Conservation (phyloP, 768 basidiomycete species). For the Terana coerulea region DNA sequence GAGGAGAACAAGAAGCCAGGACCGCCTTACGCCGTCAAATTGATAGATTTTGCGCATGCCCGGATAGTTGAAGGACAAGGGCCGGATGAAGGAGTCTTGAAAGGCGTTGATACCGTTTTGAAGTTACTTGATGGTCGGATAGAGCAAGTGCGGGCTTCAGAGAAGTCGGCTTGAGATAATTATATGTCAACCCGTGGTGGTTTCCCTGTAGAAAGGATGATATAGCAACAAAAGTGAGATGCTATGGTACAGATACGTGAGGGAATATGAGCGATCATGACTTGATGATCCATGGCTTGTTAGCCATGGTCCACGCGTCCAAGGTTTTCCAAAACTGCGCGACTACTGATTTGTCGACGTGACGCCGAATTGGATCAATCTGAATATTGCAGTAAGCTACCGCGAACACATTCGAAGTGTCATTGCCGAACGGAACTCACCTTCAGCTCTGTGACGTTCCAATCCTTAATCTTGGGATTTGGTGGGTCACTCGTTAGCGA, state of each 20-base stretch:
- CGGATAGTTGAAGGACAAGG: slow-evolving; percentile 63
- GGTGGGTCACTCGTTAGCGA: slow-evolving; percentile 93
- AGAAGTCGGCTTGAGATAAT: neutral
- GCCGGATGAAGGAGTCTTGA: slow-evolving; percentile 73
- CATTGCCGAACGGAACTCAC: too few relatives aligned
- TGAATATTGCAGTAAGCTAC: too few relatives aligned
- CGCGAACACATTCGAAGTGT: too few relatives aligned
- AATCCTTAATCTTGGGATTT: slow-evolving; percentile 86
- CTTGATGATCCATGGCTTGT: slow-evolving; percentile 75
- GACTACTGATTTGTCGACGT: slow-evolving; percentile 91
- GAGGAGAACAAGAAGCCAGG: slow-evolving; percentile 29
- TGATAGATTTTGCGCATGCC: slow-evolving; percentile 97
- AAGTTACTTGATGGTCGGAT: slow-evolving; percentile 57
- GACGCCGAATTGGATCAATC: slow-evolving; percentile 89
- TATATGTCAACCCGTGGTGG: neutral
- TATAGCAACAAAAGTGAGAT: neutral
- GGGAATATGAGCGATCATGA: slow-evolving; percentile 21
- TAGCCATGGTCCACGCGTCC: slow-evolving; percentile 77
- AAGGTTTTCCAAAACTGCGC: slow-evolving; percentile 95
- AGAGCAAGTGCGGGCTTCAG: slow-evolving; percentile 33
- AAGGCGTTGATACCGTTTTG: slow-evolving; percentile 67
- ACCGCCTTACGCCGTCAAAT: slow-evolving; percentile 59
- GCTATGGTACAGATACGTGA: neutral
- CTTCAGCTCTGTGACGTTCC: slow-evolving; percentile 96
- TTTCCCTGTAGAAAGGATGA: too few relatives aligned